phyloP scores from a whole-genome alignment of 805 yeast genomes.

The Starmera pachycereana region DNA sequence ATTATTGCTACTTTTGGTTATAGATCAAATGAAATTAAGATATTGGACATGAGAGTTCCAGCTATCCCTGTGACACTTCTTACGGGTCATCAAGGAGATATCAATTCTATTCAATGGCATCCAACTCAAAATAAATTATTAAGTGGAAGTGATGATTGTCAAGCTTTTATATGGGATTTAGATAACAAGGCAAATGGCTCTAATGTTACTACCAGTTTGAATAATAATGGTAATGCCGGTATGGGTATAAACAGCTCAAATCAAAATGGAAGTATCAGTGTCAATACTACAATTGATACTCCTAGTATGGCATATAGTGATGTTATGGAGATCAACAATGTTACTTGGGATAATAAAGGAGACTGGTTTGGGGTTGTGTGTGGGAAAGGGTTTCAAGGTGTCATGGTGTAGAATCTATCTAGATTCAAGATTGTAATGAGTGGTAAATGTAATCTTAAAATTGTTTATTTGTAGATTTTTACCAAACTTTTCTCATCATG shows the following conservation, averaged over 20 bases:
- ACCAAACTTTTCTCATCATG: no score
- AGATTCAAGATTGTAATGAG: no score
- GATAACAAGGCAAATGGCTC: background rate
- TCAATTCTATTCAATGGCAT: constrained; percentile 79
- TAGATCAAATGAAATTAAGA: constrained; percentile 50
- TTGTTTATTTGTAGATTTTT: no score
- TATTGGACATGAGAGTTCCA: constrained; percentile 82
- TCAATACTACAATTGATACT: constrained; percentile 3
- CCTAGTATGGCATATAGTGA: constrained; percentile 47
- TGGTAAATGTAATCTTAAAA: no score
- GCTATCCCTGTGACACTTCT: constrained; percentile 69
- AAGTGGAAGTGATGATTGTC: constrained; percentile 66
- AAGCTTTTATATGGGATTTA: constrained; percentile 61
- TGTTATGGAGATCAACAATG: constrained; percentile 63
- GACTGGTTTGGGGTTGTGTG: constrained; percentile 66
- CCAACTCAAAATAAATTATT: constrained; percentile 56
- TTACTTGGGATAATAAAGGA: constrained; percentile 62
- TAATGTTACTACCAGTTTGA: background rate
- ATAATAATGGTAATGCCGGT: background rate
- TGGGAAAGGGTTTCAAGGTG: constrained; percentile 27
- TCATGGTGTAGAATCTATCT: constrained; percentile 9
- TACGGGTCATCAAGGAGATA: constrained; percentile 54
- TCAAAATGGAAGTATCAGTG: no score
- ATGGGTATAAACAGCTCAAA: no score
- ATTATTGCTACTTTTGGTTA: constrained; percentile 75